Evolutionary conservation across 352 stramenopile species (phyloP).

Genomic region (Phytophthora constricta): DNA sequence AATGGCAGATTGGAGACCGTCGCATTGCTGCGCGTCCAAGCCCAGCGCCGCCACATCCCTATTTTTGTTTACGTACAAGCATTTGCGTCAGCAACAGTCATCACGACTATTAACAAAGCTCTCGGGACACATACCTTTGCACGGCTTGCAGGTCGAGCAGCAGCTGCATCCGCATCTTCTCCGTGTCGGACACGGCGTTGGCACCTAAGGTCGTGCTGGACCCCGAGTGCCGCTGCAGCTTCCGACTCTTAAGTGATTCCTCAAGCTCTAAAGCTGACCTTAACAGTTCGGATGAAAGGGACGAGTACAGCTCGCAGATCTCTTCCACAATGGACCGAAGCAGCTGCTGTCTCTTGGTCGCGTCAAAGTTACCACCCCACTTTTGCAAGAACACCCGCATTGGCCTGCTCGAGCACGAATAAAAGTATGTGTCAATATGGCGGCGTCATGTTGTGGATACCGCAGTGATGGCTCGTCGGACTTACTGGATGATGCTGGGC

Average conservation of each 20-base stretch:
- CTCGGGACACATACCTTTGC: conserved; percentile 59
- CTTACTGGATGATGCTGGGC: conserved; percentile 72
- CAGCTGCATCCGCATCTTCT: conserved; percentile 88
- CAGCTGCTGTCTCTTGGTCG: conserved; percentile 46
- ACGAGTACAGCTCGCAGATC: conserved; percentile 66
- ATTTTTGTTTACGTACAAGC: no score
- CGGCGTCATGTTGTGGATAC: not conserved
- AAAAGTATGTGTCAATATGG: conserved; percentile 5
- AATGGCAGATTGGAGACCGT: conserved; percentile 27
- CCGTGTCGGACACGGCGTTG: conserved; percentile 72
- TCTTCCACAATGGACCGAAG: conserved; percentile 62
- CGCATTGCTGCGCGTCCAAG: conserved; percentile 50
- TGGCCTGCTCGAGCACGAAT: conserved; percentile 53
- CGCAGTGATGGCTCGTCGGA: not conserved
- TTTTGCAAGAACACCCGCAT: conserved; percentile 75
- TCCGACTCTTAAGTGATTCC: conserved; percentile 89
- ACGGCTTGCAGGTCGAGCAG: conserved; percentile 80
- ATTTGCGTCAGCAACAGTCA: conserved; percentile 11
- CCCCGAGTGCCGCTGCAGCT: conserved; percentile 67
- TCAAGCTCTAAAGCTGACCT: conserved; percentile 83
- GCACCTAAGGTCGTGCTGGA: conserved; percentile 22
- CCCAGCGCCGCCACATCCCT: conserved; percentile 63
- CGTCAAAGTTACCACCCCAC: conserved; percentile 70
- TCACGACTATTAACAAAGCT: not conserved
- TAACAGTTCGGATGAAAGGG: conserved; percentile 74